These are phyloP conservation scores for Penicillium pancosmium DNA, from an alignment of 495 filamentous ascomycete species.

Conservation along the genomic window DNA sequence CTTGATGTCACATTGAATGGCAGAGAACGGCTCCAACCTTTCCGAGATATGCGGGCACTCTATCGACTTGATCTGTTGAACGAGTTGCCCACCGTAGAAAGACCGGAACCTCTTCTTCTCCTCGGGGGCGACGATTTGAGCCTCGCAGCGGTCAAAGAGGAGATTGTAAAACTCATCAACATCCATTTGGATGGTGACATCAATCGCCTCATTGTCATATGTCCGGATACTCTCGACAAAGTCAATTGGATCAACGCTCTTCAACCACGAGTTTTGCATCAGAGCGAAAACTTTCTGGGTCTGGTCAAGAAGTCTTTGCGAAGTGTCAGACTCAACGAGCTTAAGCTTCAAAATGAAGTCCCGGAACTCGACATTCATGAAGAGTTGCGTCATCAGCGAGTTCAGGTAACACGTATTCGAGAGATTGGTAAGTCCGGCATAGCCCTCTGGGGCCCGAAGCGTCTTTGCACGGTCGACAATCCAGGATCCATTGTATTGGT, in stretches of 20 bases:
- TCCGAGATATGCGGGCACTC: slow-evolving; percentile 95
- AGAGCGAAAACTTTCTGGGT: slow-evolving; percentile 80
- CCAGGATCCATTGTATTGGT: slow-evolving; percentile 35
- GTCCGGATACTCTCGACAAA: slow-evolving; percentile 77
- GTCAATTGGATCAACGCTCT: slow-evolving; percentile 69
- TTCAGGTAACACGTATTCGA: slow-evolving; percentile 98
- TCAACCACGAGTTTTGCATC: slow-evolving; percentile 80
- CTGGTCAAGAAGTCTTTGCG: slow-evolving; percentile 71
- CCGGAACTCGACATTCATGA: slow-evolving; percentile 92
- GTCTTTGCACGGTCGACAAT: slow-evolving; percentile 66
- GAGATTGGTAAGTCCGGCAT: slow-evolving; percentile 83
- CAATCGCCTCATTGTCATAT: slow-evolving; percentile 82
- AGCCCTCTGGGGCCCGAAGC: slow-evolving; percentile 73
- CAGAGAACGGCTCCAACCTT: slow-evolving; percentile 85
- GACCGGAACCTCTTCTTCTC: slow-evolving; percentile 77
- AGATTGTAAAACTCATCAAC: slow-evolving; percentile 97
- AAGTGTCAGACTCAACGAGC: slow-evolving; percentile 51
- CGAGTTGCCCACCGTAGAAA: slow-evolving; percentile 88
- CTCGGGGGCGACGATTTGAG: slow-evolving; percentile 67
- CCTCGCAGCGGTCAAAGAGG: slow-evolving; percentile 88
- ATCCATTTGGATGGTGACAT: slow-evolving; percentile 92
- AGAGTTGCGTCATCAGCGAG: slow-evolving; percentile 92
- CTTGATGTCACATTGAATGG: slow-evolving; percentile 96
- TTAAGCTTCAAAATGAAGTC: slow-evolving; percentile 76
- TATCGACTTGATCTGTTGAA: slow-evolving; percentile 93